phyloP scores from a whole-genome alignment of 2,329 filamentous ascomycete genomes.

The Talaromyces pinophilus region DNA sequence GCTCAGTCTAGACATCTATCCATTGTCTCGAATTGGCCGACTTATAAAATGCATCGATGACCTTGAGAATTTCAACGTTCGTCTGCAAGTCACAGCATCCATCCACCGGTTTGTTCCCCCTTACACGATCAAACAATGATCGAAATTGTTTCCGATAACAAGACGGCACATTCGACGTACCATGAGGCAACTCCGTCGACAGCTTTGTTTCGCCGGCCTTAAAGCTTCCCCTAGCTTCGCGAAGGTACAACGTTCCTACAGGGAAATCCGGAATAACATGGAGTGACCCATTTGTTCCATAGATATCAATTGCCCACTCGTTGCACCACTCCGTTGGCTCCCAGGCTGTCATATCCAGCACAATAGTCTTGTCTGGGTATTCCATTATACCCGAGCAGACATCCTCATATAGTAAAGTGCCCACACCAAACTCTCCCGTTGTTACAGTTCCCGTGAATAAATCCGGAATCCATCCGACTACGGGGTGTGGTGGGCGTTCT shows the following conservation, averaged over 20 bases:
- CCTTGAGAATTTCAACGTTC: slow-evolving; percentile 25
- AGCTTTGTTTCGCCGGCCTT: slow-evolving; percentile 26
- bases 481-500: slow-evolving; percentile 23
- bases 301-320: slow-evolving; percentile 27
- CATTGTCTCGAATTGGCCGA: slow-evolving; percentile 25
- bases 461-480: slow-evolving; percentile 25
- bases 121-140: slow-evolving; percentile 25
- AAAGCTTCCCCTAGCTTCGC: slow-evolving; percentile 24
- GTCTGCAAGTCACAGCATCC: slow-evolving; percentile 25
- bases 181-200: slow-evolving; percentile 24
- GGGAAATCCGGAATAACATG: slow-evolving; percentile 26
- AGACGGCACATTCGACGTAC: slow-evolving; percentile 25
- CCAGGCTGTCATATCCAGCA: slow-evolving; percentile 27
- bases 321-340: slow-evolving; percentile 28
- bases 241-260: slow-evolving; percentile 24
- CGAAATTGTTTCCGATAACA: slow-evolving; percentile 26
- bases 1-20: slow-evolving; percentile 21
- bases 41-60: slow-evolving; percentile 27
- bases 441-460: slow-evolving; percentile 23
- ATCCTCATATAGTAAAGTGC: slow-evolving; percentile 27
- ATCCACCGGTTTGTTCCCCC: slow-evolving; percentile 17
- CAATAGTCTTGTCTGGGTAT: slow-evolving; percentile 26
- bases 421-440: slow-evolving; percentile 23
- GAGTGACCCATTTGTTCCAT: slow-evolving; percentile 27
- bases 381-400: slow-evolving; percentile 27